These are phyloP conservation scores for Haematococcus lacustris DNA, from an alignment of 139 green algal genomes.

Conservation along the genomic window DNA sequence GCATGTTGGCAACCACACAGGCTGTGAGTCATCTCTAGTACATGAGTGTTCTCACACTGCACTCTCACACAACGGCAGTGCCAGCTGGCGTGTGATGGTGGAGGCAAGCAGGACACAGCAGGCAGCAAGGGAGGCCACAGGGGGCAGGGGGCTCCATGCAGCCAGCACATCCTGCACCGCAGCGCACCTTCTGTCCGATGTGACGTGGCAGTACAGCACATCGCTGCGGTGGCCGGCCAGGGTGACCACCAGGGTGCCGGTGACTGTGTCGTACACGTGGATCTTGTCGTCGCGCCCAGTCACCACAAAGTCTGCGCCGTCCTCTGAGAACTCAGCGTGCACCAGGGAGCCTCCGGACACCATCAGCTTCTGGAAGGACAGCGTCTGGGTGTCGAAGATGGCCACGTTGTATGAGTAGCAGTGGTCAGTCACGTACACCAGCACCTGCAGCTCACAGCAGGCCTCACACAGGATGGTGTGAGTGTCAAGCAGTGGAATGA, in stretches of 20 bases:
- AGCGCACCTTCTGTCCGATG: neutral
- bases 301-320: conserved; percentile 18
- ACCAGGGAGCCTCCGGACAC: conserved; percentile 14
- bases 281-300: conserved; percentile 26
- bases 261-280: conserved; percentile 23
- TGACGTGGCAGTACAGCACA: conserved; percentile 23
- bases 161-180: too few species aligned
- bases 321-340: conserved; percentile 21
- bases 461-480: too few species aligned
- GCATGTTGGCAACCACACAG: too few species aligned
- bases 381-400: conserved; percentile 5
- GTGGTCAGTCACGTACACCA: conserved; percentile 16
- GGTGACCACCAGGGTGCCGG: conserved; percentile 7
- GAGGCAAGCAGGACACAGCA: too few species aligned
- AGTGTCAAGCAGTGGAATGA: too few species aligned
- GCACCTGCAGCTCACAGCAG: too few species aligned
- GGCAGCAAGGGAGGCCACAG: too few species aligned
- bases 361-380: conserved; percentile 7
- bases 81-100: too few species aligned
- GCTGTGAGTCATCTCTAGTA: too few species aligned
- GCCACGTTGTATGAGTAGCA: conserved; percentile 13
- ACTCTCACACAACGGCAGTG: too few species aligned
- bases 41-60: too few species aligned
- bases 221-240: conserved; percentile 22
- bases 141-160: too few species aligned